A percentile compares a stretch with the other conserved stretches of the same genome.
Conservation (phyloP, 2,329 filamentous ascomycete genomes). For the Xylaria hypoxylon region DNA sequence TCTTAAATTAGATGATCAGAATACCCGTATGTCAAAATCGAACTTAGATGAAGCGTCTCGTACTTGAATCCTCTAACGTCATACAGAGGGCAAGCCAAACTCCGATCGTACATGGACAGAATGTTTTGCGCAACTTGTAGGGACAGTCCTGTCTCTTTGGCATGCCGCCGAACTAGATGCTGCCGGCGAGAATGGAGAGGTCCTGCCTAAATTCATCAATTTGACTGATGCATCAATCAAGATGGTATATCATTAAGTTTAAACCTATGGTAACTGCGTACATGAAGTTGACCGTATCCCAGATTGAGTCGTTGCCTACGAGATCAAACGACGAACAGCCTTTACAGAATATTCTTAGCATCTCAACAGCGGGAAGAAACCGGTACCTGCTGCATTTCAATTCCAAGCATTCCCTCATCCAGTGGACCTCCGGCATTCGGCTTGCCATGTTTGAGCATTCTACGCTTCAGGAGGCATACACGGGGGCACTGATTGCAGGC, state of each 20-base stretch:
- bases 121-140: slow-evolving; percentile 96
- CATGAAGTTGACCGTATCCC: slow-evolving; percentile 35
- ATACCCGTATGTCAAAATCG: slow-evolving; percentile 75
- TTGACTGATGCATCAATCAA: slow-evolving; percentile 97
- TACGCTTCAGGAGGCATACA: slow-evolving; percentile 95
- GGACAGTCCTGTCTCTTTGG: slow-evolving; percentile 95
- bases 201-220: slow-evolving; percentile 94
- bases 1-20: slow-evolving; percentile 93
- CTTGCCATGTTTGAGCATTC: slow-evolving; percentile 95
- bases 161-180: slow-evolving; percentile 92
- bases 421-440: slow-evolving; percentile 96
- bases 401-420: slow-evolving; percentile 88
- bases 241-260: slow-evolving; percentile 72
- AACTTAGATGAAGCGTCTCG: background rate
- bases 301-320: slow-evolving; percentile 92
- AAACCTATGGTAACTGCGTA: background rate
- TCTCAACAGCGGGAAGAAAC: slow-evolving; percentile 95
- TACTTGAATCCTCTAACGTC: slow-evolving; percentile 28
- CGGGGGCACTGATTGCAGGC: slow-evolving; percentile 92
- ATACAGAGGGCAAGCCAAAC: slow-evolving; percentile 84
- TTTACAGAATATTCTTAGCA: slow-evolving; percentile 92
- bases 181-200: slow-evolving; percentile 85
- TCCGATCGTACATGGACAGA: slow-evolving; percentile 91
- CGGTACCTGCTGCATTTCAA: slow-evolving; percentile 97
- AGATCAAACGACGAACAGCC: slow-evolving; percentile 80